Evolutionary conservation across 495 filamentous ascomycete species (phyloP).

Genomic region (Aspergillus nanangensis): DNA sequence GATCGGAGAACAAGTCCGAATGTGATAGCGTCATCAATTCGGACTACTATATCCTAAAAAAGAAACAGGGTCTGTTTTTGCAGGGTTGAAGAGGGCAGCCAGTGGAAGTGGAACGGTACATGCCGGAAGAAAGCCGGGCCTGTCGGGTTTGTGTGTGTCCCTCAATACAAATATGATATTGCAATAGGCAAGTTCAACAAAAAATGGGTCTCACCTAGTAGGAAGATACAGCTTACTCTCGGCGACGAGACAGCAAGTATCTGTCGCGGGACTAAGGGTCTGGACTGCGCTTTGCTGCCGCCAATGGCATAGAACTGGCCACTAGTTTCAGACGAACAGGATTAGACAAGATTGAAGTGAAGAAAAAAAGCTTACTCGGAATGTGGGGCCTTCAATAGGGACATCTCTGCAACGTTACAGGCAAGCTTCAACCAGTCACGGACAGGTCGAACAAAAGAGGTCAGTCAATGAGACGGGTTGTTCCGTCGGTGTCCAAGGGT

Average conservation of each 20-base stretch:
- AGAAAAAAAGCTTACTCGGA: constrained; percentile 2
- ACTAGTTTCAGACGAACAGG: neutral
- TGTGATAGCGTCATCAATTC: constrained; percentile 9
- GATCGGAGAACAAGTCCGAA: neutral
- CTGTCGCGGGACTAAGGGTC: neutral
- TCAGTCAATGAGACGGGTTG: no score
- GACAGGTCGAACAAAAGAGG: neutral
- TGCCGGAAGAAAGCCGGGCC: no score
- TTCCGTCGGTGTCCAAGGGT: no score
- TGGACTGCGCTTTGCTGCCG: neutral
- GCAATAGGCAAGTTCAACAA: neutral
- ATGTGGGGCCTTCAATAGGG: constrained; percentile 3
- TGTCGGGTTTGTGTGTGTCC: neutral
- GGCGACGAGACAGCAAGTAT: neutral
- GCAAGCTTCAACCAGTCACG: neutral
- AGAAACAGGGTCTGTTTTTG: no score
- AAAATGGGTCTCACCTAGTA: neutral
- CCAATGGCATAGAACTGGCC: neutral
- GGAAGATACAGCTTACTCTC: neutral
- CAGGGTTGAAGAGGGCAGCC: no score
- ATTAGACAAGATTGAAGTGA: neutral
- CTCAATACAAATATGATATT: neutral
- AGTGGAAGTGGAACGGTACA: no score
- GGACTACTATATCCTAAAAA: neutral
- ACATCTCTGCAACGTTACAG: constrained; percentile 10